Evolutionary conservation across 768 basidiomycete genomes (phyloP), one percentile per base, ranked within the genome.

Genomic region (Dacryopinax spathularia): DNA sequence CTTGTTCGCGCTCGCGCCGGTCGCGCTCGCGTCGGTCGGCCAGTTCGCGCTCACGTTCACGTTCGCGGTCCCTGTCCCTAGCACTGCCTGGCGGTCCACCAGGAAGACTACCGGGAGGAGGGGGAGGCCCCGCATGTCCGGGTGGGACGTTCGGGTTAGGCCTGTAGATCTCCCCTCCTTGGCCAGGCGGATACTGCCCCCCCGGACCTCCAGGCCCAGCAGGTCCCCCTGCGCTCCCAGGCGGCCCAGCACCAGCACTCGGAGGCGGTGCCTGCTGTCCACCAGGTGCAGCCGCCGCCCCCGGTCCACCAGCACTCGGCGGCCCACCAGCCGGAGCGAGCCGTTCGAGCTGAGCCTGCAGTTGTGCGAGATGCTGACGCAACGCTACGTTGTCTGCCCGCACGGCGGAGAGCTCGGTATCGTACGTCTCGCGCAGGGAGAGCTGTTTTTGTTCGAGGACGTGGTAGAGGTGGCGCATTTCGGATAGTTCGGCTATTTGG

Each of bases 351-450:
- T 56, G 48, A 10, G 48, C 48, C 48, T 56, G 48, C 48, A 56
- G 29, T 13, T 3, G 3, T 2, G 48, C 10, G 15, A 56, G 25
- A 20, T 56, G 48, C 48, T 56, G 48, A 10, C 48, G 48, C 13
- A 56, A 29, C 3, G 48, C 48, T 2, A 18, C 48, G 48, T 56
- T 56, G 48, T 56, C 48, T 10, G 13, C 25, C 48, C 48, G 22
- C 3, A 31, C 48, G 5, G 29, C 48, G 13, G 48, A 13, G 5
- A 56, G 48, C 48, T 56, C 48, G 3, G 48, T 56, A 29, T 56
- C 48, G 48, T 56, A 56, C 25, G 48, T 56, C 48, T 56, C 48
- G 48, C 48, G 48, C 10, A 56, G 48, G 48, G 48, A 56, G 48
- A 56, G 48, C 48, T 56, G 48, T 20, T 56, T 56, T 18, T 56